These are phyloP conservation scores for Cladosporium velox DNA, from an alignment of 2,329 filamentous ascomycete species.

Conservation along the genomic window DNA sequence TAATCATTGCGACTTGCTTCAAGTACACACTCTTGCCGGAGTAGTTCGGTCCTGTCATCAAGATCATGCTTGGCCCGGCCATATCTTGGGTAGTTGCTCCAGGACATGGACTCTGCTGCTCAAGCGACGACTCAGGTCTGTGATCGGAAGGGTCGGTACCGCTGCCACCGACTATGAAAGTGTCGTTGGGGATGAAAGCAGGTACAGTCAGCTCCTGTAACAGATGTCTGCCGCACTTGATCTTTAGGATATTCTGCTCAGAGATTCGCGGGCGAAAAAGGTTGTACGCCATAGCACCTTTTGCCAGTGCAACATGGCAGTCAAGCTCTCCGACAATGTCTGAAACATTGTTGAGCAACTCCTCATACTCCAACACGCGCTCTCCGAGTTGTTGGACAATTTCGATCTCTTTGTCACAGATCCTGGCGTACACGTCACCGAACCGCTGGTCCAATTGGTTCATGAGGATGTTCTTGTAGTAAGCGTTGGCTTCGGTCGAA, in stretches of 20 bases:
- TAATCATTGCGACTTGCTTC: slow-evolving; percentile 87
- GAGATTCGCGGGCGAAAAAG: slow-evolving; percentile 72
- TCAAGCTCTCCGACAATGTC: slow-evolving; percentile 86
- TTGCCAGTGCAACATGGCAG: slow-evolving; percentile 75
- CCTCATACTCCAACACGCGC: slow-evolving; percentile 68
- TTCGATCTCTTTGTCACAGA: slow-evolving; percentile 87
- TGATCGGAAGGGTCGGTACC: slow-evolving; percentile 30
- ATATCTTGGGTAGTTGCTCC: neutral
- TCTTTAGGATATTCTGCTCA: slow-evolving; percentile 67
- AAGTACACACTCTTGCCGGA: slow-evolving; percentile 96
- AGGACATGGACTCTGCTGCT: neutral
- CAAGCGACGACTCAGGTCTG: neutral
- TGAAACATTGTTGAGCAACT: slow-evolving; percentile 67
- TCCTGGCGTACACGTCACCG: slow-evolving; percentile 81
- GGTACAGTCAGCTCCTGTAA: slow-evolving; percentile 82
- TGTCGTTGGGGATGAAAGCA: slow-evolving; percentile 81
- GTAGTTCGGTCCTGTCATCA: slow-evolving; percentile 92
- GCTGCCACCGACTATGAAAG: slow-evolving; percentile 65
- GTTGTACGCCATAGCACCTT: slow-evolving; percentile 73
- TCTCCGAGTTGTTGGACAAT: slow-evolving; percentile 77
- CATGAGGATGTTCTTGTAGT: slow-evolving; percentile 87
- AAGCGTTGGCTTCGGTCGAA: slow-evolving; percentile 65
- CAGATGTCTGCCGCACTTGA: slow-evolving; percentile 79
- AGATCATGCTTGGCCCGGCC: slow-evolving; percentile 64
- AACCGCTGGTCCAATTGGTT: slow-evolving; percentile 75